Evolutionary conservation across 1,139 yeast species (phyloP).

Genomic region (Taphrina sp.): DNA sequence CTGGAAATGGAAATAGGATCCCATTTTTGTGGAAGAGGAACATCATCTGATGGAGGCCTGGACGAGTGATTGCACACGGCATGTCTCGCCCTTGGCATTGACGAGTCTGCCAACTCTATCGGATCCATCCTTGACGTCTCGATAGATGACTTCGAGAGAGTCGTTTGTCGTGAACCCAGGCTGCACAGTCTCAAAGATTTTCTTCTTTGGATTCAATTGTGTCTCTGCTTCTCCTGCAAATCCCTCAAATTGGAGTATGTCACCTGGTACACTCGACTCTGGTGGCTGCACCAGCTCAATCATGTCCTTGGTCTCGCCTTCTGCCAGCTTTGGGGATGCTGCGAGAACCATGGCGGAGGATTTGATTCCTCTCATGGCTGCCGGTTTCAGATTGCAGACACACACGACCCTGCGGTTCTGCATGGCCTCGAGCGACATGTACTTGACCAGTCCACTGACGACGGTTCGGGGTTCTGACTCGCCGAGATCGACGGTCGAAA

Average conservation of each 20-base stretch:
- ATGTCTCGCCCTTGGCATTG: slow-evolving; percentile 3
- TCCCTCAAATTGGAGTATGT: slow-evolving; percentile 90
- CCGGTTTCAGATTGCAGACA: slow-evolving; percentile 78
- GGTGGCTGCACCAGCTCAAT: slow-evolving; percentile 97
- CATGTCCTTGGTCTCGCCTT: slow-evolving; percentile 47
- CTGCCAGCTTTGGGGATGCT: slow-evolving; percentile 21
- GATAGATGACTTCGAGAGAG: slow-evolving; percentile 42
- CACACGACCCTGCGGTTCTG: slow-evolving; percentile 77
- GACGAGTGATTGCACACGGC: slow-evolving; percentile 20
- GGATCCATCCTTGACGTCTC: slow-evolving; percentile 9
- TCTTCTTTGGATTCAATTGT: slow-evolving; percentile 96
- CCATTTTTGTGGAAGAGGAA: neutral
- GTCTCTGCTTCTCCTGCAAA: slow-evolving; percentile 82
- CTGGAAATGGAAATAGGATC: no score
- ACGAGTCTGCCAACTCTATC: slow-evolving; percentile 9
- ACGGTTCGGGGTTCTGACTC: slow-evolving; percentile 96
- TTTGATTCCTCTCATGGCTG: slow-evolving; percentile 90
- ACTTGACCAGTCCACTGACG: slow-evolving; percentile 87
- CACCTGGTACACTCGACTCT: slow-evolving; percentile 91
- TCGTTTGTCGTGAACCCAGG: slow-evolving; percentile 66
- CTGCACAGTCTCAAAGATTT: slow-evolving; percentile 93
- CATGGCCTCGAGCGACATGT: slow-evolving; percentile 76
- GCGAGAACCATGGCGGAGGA: slow-evolving; percentile 82
- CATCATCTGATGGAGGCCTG: slow-evolving; percentile 19
- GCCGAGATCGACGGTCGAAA: slow-evolving; percentile 94